Evolutionary conservation across 2,329 filamentous ascomycete species (phyloP), one percentile per base, ranked within the genome.

Genomic region (Colletotrichum siamense): DNA sequence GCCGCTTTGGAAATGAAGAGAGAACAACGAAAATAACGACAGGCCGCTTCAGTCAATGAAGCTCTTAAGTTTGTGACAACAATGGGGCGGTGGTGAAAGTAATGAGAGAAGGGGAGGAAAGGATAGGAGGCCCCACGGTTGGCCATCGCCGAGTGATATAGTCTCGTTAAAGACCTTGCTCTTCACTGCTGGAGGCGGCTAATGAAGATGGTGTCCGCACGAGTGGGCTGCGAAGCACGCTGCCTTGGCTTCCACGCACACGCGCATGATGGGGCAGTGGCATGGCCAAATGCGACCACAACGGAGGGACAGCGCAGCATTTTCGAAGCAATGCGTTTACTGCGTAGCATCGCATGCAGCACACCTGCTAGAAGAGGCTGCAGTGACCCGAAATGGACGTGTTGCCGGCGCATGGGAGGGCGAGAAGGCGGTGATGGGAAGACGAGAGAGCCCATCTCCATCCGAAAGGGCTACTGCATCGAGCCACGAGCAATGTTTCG

Each of bases 41-140:
- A 84, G 85, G 84, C 83, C 85, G 83, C 84, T 82, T 86, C 84
- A 86, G 77, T 87, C 86, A 87, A 87, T 86, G 84, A 87, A 85
- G 82, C 82, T 71, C 82, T 82, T 83, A 82, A 77, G 26, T 44
- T 72, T 71, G 68, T 59, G 62, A 69, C 69, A 78, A 59, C 68
- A 77, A 71, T 49, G 22, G 65, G 6, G 44, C 44, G 34, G 30
- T 62, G 32, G 28, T 32, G 71, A 77, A 78, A 55, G 80, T 81
- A 75, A 80, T 30, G 30, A 24, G 81, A 75, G 81, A 81, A 39
- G 44, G 28, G 55, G 36, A 69, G 32, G 63, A 75, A 30, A 69
- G 59, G 44, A 64, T 26, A 71, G 26, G 63, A 61, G 55, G 72
- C 64, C 62, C 59, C 36, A 32, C 65, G 68, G 72, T 59, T 71